Conservation (phyloP, 306 rosid species). For the Heteromeles arbutifolia region DNA sequence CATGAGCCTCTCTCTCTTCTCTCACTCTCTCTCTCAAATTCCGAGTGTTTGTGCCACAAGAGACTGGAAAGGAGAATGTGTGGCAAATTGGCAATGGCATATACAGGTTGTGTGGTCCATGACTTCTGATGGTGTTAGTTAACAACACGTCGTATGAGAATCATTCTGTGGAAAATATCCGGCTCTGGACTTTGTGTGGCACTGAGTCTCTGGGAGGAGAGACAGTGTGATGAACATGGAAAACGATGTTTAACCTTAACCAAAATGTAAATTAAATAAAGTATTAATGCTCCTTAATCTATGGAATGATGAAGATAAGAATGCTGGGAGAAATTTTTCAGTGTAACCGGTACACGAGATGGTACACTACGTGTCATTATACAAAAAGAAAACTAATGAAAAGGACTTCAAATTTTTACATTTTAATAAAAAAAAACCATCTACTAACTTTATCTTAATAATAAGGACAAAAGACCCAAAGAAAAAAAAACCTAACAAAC, state of each 20-base stretch:
- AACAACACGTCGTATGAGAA: conserved; percentile 16
- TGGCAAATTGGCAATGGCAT: conserved; percentile 3
- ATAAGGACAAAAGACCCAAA: too few species aligned
- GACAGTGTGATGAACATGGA: background rate
- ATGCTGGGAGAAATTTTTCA: too few species aligned
- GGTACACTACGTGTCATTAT: too few species aligned
- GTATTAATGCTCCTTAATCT: too few species aligned
- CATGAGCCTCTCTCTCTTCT: conserved; percentile 17
- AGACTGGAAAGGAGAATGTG: background rate
- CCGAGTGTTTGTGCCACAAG: background rate
- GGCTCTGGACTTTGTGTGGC: background rate
- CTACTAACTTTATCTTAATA: too few species aligned
- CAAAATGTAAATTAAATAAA: too few species aligned
- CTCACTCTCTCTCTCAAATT: background rate
- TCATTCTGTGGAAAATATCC: conserved; percentile 2
- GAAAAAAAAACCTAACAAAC: too few species aligned
- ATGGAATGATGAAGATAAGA: too few species aligned
- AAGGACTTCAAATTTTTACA: too few species aligned
- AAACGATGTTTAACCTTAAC: background rate
- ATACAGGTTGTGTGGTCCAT: background rate
- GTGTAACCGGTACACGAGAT: too few species aligned
- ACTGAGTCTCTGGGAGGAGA: background rate
- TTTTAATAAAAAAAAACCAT: too few species aligned
- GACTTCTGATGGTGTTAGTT: background rate
- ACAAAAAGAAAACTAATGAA: too few species aligned